Evolutionary conservation across 148 eudicot genomes (phyloP), one percentile per base, ranked within the genome.

Genomic region (Arctostaphylos glauca): DNA sequence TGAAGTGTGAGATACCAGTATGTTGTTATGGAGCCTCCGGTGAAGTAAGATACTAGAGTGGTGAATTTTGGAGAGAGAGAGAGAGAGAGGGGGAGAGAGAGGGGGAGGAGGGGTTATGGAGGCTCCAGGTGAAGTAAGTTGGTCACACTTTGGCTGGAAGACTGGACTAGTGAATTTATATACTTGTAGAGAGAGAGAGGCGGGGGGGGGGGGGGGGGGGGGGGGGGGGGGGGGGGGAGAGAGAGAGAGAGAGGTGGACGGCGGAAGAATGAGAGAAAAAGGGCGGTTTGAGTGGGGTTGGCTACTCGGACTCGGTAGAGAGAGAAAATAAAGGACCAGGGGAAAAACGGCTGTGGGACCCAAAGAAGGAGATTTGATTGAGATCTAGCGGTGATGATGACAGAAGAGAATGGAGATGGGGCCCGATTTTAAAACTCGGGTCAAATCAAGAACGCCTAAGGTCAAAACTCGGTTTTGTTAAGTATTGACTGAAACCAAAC

Each of bases 91-190:
- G 38, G 38, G 38, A 31, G 38, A 31, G 38, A 31, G 38, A 31
- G 38, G 0, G 38, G 38, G 38, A 1, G 38, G 38, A 31, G 38
- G 38, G 59, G 52, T 38, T 55, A 14, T 54, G 48, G 64, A 54
- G 66, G 43, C 25, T 14, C 19, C 47, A 43, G 9, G 80, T 38
- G 64, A 38, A 55, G 66, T 18, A 77, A 16, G 16, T 77, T 55
- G 80, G 25, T 53, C n/a, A 21, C 3, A 18, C 13, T 76, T 77
- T 52, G 60, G 79, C 44, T 2, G 79, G 60, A 43, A 21, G 5
- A 19, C 70, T 64, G 9, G 81, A 83, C 21, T 50, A 58, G 38
- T 23, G 31, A 25, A 66, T 83, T 55, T 86, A 83, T 86, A 86
- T 82, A 83, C 50, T 52, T 10, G 66, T 70, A 50, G 43, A 64